phyloP scores from a whole-genome alignment of 2,329 filamentous ascomycete genomes.

The Decorospora gaudefroyi region DNA sequence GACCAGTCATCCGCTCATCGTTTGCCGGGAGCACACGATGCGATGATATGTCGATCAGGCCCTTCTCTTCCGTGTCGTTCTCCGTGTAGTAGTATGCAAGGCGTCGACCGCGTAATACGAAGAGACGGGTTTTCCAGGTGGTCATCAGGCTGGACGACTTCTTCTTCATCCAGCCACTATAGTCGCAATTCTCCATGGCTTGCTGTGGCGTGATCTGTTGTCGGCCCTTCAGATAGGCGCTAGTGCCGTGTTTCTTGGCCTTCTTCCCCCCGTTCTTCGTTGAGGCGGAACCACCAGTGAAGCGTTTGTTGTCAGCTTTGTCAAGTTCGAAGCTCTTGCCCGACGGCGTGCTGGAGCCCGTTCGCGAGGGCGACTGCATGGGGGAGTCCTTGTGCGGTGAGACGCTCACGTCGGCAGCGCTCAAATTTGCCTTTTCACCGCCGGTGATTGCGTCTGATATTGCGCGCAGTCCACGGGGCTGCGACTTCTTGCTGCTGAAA shows the following conservation, averaged over 20 bases:
- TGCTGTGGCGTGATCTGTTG: constrained; percentile 79
- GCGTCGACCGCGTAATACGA: constrained; percentile 87
- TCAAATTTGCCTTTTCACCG: constrained; percentile 56
- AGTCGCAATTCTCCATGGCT: constrained; percentile 85
- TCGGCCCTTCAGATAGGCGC: constrained; percentile 86
- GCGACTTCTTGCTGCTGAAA: constrained; percentile 44
- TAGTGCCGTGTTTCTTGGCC: constrained; percentile 91
- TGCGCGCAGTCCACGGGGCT: constrained; percentile 74
- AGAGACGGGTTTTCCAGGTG: constrained; percentile 96
- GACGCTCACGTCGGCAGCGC: constrained; percentile 46
- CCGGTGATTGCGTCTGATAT: constrained; percentile 74
- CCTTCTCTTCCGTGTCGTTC: constrained; percentile 88
- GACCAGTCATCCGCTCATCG: constrained; percentile 83
- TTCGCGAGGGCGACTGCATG: constrained; percentile 69
- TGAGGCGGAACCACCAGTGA: constrained; percentile 52
- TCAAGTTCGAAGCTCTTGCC: constrained; percentile 77
- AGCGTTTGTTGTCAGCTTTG: constrained; percentile 59
- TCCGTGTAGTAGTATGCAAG: constrained; percentile 97
- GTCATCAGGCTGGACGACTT: constrained; percentile 95
- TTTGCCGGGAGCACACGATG: constrained; percentile 95
- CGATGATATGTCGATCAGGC: constrained; percentile 95
- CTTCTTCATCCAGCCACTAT: constrained; percentile 99
- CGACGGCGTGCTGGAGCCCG: constrained; percentile 72
- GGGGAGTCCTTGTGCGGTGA: constrained; percentile 59
- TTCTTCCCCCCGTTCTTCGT: constrained; percentile 45